Evolutionary conservation across 768 basidiomycete genomes (phyloP), one percentile per base, ranked within the genome.

Genomic region (Kwoniella sp.): DNA sequence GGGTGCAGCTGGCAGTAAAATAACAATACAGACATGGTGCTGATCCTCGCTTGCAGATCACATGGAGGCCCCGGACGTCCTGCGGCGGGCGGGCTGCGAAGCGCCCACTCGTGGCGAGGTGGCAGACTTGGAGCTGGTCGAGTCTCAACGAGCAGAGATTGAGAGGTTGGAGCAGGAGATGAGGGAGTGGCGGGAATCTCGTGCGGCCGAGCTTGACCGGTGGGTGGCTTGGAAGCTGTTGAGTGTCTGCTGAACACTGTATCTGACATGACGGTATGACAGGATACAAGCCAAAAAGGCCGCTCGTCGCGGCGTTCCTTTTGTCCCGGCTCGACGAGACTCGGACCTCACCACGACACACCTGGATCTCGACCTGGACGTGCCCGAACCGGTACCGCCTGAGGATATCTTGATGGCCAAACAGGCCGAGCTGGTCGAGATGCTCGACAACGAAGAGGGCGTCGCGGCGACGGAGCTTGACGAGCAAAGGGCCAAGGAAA

Each of bases 21-120:
- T 27, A 38, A 38, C 37, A 12, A 19, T 12, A 7, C 17, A 5
- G 20, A 5, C 23, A 5, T 26, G 44, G 33, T 33, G 11, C 31
- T 10, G n/a, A n/a, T n/a, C n/a, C n/a, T n/a, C n/a, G n/a, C 19
- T 22, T 11, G 20, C 27, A 62, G 74, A 75, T 50, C 74, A 75
- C 44, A 67, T 73, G 70, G 74, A 75, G 57, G 74, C 74, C 2
- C 63, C 67, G 31, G 74, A 74, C 46, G 62, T 74, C 2, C 36
- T 69, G 1, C 60, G 63, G 3, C 28, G 60, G 20, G 72, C 73
- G 1, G 74, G 74, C 3, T 61, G 65, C 20, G 50, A 31, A 0
- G 20, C 45, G 22, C 63, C 65, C 15, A 68, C 68, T 4, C 57
- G 48, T 27, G 40, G 50, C 2, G 67, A 71, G 20, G 45, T 53